Evolutionary conservation across 2,329 filamentous ascomycete species (phyloP), one percentile per base, ranked within the genome.

Genomic region (Furcasterigmium furcatum): DNA sequence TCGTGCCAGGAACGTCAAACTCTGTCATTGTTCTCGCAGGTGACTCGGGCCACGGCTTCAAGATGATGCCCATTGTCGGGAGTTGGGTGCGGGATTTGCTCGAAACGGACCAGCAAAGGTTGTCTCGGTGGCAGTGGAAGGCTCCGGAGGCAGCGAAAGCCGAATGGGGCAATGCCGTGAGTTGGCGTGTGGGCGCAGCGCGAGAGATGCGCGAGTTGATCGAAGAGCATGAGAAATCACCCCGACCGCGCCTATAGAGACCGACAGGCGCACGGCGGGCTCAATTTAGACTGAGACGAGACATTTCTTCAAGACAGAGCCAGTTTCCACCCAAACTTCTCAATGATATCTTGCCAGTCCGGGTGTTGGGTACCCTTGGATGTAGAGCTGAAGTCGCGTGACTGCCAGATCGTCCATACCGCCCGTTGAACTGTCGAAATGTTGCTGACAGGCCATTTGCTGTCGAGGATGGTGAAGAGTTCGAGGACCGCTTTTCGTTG

Each of bases 41-140:
- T 1, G 80, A 84, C 54, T 84, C 79, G 1, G 80, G 79, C 0
- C 80, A 84, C 55, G 77, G 74, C 0, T 84, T 83, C 58, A 84
- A 84, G 61, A 79, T 84, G 72, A 72, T 83, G 40, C 80, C 79
- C 0, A 70, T 81, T 21, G 64, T 79, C 14, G 79, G 80, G 0
- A 58, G 62, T 14, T 83, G 76, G 69, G 71, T 81, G 2, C 65
- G 60, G 38, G 64, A 71, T 10, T 52, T 82, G 5, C 42, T 82
- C 0, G 63, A 68, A 19, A 61, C 67, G 2, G 62, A 65, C 1
- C 55, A 61, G 32, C 78, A 82, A 57, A 58, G 57, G 2, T 58
- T 71, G 16, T 43, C 57, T 3, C 60, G 74, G 21, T 82, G 78
- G 78, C 58, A 67, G 16, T 82, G 77, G 78, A 79, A 77, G 60